Percentiles rank a stretch among this genome's conserved stretches.
Conservation (phyloP, 306 rosid species). For the Quercus wislizeni region DNA sequence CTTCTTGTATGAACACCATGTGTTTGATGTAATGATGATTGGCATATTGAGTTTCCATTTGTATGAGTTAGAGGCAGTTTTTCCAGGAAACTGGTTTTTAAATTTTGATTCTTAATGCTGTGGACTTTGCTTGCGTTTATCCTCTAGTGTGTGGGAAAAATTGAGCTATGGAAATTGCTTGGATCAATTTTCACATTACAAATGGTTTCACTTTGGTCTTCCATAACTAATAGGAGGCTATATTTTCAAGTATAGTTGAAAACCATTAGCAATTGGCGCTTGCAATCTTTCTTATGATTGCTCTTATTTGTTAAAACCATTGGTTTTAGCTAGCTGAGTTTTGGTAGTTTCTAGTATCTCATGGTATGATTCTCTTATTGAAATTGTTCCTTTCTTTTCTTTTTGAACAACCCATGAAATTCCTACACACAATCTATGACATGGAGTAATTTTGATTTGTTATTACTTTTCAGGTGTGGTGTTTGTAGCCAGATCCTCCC, state of each 20-base stretch:
- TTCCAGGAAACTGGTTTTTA: neutral
- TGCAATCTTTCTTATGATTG: neutral
- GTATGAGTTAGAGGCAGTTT: neutral
- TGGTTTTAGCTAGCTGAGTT: neutral
- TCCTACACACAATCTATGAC: neutral
- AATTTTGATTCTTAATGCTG: neutral
- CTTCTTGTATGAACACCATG: slow-evolving; percentile 20
- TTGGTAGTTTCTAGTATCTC: neutral
- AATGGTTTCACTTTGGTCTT: too few relatives aligned
- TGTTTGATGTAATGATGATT: slow-evolving; percentile 24
- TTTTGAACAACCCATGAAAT: neutral
- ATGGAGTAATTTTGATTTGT: neutral
- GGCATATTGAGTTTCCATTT: neutral
- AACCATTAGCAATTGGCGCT: neutral
- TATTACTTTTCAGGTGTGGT: slow-evolving; percentile 58
- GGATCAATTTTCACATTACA: too few relatives aligned
- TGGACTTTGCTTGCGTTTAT: too few relatives aligned
- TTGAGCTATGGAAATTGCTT: neutral
- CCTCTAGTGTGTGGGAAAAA: too few relatives aligned
- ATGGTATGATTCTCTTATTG: neutral
- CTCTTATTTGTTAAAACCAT: neutral
- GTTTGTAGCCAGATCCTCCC: slow-evolving; percentile 83
- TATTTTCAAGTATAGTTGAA: neutral
- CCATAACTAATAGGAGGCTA: neutral
- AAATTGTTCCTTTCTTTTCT: neutral